A percentile compares a stretch with the other conserved stretches of the same genome.
These are phyloP conservation scores for Daldinia concentrica DNA, from an alignment of 495 filamentous ascomycete genomes.

Conservation along the genomic window DNA sequence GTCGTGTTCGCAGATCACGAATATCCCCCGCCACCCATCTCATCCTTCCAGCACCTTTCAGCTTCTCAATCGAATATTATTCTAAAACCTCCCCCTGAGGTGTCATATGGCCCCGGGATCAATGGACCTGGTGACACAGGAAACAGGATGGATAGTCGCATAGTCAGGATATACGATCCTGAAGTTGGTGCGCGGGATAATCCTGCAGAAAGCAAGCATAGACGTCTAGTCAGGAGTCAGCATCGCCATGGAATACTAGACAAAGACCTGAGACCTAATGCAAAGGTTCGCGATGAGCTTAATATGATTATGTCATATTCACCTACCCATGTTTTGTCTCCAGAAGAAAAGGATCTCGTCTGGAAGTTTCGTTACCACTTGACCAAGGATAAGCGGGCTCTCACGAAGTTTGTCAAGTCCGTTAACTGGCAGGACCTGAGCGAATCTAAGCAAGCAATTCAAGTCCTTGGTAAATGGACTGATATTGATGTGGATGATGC, in stretches of 20 bases:
- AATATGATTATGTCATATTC: slow-evolving; percentile 92
- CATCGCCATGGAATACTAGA: slow-evolving; percentile 93
- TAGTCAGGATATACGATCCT: slow-evolving; percentile 91
- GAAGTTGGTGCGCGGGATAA: slow-evolving; percentile 90
- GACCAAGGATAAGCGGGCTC: slow-evolving; percentile 87
- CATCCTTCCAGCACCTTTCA: slow-evolving; percentile 69
- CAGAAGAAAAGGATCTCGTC: slow-evolving; percentile 92
- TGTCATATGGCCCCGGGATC: slow-evolving; percentile 84
- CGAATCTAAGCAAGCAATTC: slow-evolving; percentile 87
- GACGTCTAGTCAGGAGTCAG: slow-evolving; percentile 83
- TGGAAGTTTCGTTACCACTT: slow-evolving; percentile 98
- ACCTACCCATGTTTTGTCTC: slow-evolving; percentile 84
- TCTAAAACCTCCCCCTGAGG: slow-evolving; percentile 80
- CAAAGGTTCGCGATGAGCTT: slow-evolving; percentile 93
- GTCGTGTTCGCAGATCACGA: slow-evolving; percentile 95
- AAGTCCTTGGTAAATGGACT: slow-evolving; percentile 92
- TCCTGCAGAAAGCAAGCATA: slow-evolving; percentile 94
- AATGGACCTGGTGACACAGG: slow-evolving; percentile 67
- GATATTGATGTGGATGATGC: slow-evolving; percentile 98
- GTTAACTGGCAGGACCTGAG: slow-evolving; percentile 91
- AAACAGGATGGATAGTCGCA: slow-evolving; percentile 61
- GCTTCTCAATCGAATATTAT: slow-evolving; percentile 71
- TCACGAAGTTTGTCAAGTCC: slow-evolving; percentile 98
- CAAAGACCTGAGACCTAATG: slow-evolving; percentile 92
- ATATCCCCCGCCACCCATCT: slow-evolving; percentile 84